Evolutionary conservation across 2,329 filamentous ascomycete genomes (phyloP), one percentile per base, ranked within the genome.

Genomic region (Claviceps africana): DNA sequence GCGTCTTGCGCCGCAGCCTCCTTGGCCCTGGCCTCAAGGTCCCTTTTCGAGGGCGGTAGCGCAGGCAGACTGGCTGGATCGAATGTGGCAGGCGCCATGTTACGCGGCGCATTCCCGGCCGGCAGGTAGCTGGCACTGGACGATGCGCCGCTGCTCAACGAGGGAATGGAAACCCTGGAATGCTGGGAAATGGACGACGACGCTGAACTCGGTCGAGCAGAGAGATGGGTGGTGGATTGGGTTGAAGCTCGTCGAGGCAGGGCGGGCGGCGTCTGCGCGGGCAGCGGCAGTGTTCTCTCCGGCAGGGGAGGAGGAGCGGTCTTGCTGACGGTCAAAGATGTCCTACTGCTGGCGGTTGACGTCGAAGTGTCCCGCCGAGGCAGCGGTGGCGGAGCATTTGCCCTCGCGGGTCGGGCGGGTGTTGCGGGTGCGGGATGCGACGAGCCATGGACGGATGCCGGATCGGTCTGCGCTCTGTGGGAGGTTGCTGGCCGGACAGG

Each of bases 11-110:
- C 50, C 13, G 55, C 59, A 6, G 55, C 58, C 58, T 65, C 61
- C 51, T 64, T 58, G 28, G 64, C 67, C 54, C 69, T 68, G 2
- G 72, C 72, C 54, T 83, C 79, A 2, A 69, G 65, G 53, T 82
- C 79, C 43, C 74, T 70, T 55, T 70, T 72, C 1, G 74, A 72
- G 0, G 78, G 79, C 0, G 79, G 80, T 37, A 83, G 63, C 11
- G 74, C 72, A 0, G 79, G 80, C 11, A 83, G 67, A 48, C 72
- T 76, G n/a, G 77, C 69, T 35, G 75, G 70, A 50, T 79, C 78
- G 47, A 78, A 71, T 0, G 73, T 63, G 1, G 80, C 79, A 2
- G 81, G 78, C 22, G 57, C 48, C 22, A 83, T 62, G 51, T 74
- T 79, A 54, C 78, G 70, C 15, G 67, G 58, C 4, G 64, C 56